Evolutionary conservation across 805 yeast genomes (phyloP).

Genomic region (Dipodascus geniculatus): DNA sequence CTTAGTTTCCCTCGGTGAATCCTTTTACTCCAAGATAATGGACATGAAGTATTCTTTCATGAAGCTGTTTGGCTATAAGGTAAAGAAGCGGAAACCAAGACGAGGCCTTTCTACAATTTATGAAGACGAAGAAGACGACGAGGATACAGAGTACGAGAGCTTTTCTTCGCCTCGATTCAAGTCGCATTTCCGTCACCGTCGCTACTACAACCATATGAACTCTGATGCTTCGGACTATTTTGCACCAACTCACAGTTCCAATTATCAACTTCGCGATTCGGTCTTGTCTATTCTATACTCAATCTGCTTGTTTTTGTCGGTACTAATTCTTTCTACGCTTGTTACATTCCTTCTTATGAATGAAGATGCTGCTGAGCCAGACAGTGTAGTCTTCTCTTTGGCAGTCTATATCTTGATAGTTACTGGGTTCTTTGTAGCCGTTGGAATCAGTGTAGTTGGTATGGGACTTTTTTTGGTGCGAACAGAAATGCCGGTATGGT

Average conservation of each 20-base stretch:
- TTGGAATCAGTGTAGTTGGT: slow-evolving; percentile 33
- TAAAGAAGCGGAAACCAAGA: slow-evolving; percentile 1
- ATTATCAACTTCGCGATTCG: slow-evolving; percentile 26
- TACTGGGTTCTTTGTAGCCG: slow-evolving; percentile 32
- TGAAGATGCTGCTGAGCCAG: slow-evolving; percentile 31
- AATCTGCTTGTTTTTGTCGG: slow-evolving; percentile 29
- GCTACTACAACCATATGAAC: slow-evolving; percentile 5
- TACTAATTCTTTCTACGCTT: slow-evolving; percentile 27
- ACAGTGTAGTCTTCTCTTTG: slow-evolving; percentile 15
- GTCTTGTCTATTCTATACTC: slow-evolving; percentile 36
- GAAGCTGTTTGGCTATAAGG: slow-evolving; percentile 10
- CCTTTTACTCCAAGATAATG: slow-evolving; percentile 14
- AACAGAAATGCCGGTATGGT: slow-evolving; percentile 26
- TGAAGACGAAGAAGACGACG: slow-evolving; percentile 13
- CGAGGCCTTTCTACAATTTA: slow-evolving; percentile 6
- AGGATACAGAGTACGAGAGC: slow-evolving; percentile 11
- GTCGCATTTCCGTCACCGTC: slow-evolving; percentile 2
- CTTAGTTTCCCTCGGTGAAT: slow-evolving; percentile 20
- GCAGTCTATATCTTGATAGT: slow-evolving; percentile 26
- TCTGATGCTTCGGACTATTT: slow-evolving; percentile 2
- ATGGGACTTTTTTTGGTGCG: slow-evolving; percentile 35
- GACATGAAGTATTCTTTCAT: not conserved
- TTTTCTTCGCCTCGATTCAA: slow-evolving; percentile 5
- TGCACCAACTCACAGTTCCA: slow-evolving; percentile 4
- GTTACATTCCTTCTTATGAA: slow-evolving; percentile 25